Conservation (phyloP, 129 eudicot species). For the Helichrysum umbraculigerum region DNA sequence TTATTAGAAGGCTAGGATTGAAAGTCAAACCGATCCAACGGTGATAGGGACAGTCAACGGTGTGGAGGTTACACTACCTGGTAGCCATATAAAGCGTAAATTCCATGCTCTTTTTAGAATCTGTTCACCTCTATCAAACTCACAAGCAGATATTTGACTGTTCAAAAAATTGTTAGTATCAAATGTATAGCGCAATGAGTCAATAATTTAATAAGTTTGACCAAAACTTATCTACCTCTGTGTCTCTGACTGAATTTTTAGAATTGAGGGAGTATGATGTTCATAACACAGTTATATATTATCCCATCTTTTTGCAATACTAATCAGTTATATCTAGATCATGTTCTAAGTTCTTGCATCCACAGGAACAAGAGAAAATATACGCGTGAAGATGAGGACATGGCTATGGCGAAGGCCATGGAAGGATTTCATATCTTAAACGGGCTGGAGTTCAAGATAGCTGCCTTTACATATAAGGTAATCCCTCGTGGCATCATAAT, state of each 20-base stretch:
- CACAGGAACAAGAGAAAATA: conserved; percentile 65
- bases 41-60: too few species aligned
- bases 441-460: conserved; percentile 76
- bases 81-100: too few species aligned
- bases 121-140: conserved; percentile 11
- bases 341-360: conserved; percentile 22
- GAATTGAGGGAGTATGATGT: not conserved
- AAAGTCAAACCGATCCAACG: too few species aligned
- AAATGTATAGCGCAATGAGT: not conserved
- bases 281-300: not conserved
- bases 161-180: not conserved
- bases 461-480: conserved; percentile 72
- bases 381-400: conserved; percentile 42
- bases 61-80: too few species aligned
- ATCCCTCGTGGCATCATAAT: not conserved
- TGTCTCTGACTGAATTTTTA: not conserved
- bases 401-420: conserved; percentile 53
- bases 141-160: not conserved
- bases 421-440: conserved; percentile 66
- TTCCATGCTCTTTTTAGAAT: not conserved
- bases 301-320: conserved; percentile 3
- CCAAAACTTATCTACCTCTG: not conserved
- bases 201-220: not conserved
- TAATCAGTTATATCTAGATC: not conserved
- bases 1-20: too few species aligned